phyloP scores from a whole-genome alignment of 2,329 filamentous ascomycete genomes.

The Penicillium janthinellum region DNA sequence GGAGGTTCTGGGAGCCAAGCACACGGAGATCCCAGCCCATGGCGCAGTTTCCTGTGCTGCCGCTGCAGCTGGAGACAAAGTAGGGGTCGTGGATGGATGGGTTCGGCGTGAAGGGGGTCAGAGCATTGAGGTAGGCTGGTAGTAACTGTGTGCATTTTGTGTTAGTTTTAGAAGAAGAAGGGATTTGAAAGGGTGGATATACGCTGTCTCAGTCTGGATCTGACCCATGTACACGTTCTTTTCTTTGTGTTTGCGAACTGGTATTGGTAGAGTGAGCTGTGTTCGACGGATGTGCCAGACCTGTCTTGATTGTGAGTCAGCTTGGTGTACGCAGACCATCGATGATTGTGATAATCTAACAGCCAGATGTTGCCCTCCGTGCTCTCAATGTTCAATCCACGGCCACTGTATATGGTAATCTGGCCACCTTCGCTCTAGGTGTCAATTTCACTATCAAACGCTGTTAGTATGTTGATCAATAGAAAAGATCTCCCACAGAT shows the following conservation, averaged over 20 bases:
- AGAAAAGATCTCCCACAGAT: not conserved
- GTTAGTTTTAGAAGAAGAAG: not conserved
- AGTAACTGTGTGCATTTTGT: not conserved
- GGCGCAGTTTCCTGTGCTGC: not conserved
- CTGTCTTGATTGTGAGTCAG: not conserved
- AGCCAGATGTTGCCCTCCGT: not conserved
- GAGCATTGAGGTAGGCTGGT: not conserved
- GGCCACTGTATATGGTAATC: not conserved
- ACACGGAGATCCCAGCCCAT: not conserved
- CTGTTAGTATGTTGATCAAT: not conserved
- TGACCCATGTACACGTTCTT: not conserved
- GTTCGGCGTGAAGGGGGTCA: not conserved
- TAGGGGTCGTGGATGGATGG: not conserved
- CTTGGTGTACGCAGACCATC: not conserved
- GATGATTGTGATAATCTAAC: not conserved
- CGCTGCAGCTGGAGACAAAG: not conserved
- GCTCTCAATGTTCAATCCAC: not conserved
- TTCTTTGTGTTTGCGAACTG: not conserved
- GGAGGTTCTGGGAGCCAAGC: not conserved
- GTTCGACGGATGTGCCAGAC: not conserved
- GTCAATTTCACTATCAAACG: not conserved
- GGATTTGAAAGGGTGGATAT: not conserved
- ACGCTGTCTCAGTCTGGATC: not conserved
- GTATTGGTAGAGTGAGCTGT: not conserved
- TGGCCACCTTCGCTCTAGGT: not conserved